Conservation (phyloP, 2,329 filamentous ascomycete genomes). For the Botrytis deweyae region DNA sequence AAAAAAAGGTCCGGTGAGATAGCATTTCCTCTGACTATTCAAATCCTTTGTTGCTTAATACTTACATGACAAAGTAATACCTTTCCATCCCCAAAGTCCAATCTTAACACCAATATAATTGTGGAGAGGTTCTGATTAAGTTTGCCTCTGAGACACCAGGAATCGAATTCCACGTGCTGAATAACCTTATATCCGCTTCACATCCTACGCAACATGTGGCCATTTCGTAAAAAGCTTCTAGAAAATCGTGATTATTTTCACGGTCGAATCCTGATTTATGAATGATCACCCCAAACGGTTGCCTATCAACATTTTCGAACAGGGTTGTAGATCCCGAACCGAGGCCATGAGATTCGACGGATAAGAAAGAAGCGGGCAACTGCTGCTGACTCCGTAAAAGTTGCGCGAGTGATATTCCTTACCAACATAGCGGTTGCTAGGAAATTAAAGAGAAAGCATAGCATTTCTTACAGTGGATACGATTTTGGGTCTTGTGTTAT, state of each 20-base stretch:
- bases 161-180: neutral
- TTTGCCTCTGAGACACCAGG: neutral
- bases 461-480: neutral
- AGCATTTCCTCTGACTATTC: neutral
- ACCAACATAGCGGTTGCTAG: neutral
- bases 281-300: neutral
- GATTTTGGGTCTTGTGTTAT: neutral
- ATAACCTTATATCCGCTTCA: neutral
- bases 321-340: neutral
- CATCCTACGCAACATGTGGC: neutral
- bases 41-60: neutral
- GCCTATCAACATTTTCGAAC: constrained; percentile 2
- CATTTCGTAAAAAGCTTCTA: neutral
- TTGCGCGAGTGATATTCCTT: constrained; percentile 4
- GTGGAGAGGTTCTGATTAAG: neutral
- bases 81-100: neutral
- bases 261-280: neutral
- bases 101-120: neutral
- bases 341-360: neutral
- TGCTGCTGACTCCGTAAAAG: neutral
- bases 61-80: neutral
- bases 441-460: neutral
- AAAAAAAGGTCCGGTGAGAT: neutral
- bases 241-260: neutral
- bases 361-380: neutral